These are phyloP conservation scores for Globisporangium rhizosaccharum DNA, from an alignment of 352 stramenopile species.

Conservation along the genomic window DNA sequence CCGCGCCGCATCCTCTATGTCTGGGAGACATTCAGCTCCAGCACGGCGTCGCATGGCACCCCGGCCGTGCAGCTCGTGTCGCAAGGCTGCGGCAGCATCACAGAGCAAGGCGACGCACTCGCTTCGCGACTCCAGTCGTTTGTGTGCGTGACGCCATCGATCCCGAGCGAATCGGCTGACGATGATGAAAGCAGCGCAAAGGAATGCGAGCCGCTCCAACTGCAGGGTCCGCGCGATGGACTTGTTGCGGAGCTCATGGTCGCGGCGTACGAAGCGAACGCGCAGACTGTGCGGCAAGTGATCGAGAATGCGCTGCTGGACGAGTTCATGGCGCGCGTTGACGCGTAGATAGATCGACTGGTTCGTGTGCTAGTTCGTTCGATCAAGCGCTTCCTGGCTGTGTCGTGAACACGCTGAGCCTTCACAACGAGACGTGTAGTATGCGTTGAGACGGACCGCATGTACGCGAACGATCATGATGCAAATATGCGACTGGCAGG, in stretches of 20 bases:
- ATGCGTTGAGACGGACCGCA: no score
- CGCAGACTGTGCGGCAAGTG: slow-evolving; percentile 1
- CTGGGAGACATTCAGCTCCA: slow-evolving; percentile 5
- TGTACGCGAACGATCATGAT: no score
- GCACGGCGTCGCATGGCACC: not conserved
- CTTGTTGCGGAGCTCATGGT: slow-evolving; percentile 1
- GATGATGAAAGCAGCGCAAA: not conserved
- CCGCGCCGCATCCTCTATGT: not conserved
- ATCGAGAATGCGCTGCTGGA: slow-evolving; percentile 14
- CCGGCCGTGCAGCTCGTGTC: not conserved
- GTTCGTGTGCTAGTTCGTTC: not conserved
- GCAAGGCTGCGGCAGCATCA: slow-evolving; percentile 1
- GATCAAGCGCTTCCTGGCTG: not conserved
- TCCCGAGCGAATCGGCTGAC: not conserved
- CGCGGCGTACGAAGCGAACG: slow-evolving; percentile 2
- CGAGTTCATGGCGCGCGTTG: not conserved
- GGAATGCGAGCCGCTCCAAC: not conserved
- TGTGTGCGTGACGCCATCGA: slow-evolving; percentile 1
- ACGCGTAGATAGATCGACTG: no score
- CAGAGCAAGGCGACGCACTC: not conserved
- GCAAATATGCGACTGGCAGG: no score
- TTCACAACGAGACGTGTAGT: no score
- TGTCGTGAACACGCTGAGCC: no score
- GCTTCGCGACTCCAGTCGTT: slow-evolving; percentile 2
- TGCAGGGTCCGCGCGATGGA: not conserved